Conservation (phyloP, 106 monocot species). For the Dactylorhiza incarnata region DNA sequence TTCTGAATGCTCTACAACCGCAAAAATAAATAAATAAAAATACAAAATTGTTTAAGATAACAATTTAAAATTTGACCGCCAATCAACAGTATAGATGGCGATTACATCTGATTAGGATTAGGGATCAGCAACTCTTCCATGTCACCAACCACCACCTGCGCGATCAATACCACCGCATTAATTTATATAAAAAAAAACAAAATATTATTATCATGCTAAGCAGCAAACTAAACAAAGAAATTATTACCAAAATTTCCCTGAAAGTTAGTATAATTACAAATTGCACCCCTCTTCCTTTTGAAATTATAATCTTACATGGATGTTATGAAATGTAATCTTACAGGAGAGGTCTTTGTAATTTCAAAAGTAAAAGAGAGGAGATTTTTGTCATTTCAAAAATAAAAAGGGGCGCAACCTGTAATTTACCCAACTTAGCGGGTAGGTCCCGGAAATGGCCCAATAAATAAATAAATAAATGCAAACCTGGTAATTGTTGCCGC, state of each 20-base stretch:
- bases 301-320: too few relatives aligned
- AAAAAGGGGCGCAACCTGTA: not conserved
- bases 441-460: not conserved
- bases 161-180: not conserved
- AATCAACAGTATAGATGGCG: constrained; percentile 1
- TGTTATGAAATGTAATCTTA: too few relatives aligned
- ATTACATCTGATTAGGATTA: not conserved
- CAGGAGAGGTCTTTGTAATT: too few relatives aligned
- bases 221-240: too few relatives aligned
- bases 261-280: too few relatives aligned
- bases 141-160: constrained; percentile 72
- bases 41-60: constrained; percentile 6
- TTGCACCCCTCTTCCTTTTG: not conserved
- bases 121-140: constrained; percentile 58
- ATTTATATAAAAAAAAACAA: too few relatives aligned
- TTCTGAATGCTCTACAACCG: too few relatives aligned
- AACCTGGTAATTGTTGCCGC: constrained; percentile 44
- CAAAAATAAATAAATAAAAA: too few relatives aligned
- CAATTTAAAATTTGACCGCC: not conserved
- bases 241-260: too few relatives aligned
- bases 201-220: not conserved
- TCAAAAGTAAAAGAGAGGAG: too few relatives aligned
- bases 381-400: not conserved
- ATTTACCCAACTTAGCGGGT: too few relatives aligned
- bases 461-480: not conserved